phyloP scores from a whole-genome alignment of 2,329 filamentous ascomycete species.

The Monilinia aucupariae region DNA sequence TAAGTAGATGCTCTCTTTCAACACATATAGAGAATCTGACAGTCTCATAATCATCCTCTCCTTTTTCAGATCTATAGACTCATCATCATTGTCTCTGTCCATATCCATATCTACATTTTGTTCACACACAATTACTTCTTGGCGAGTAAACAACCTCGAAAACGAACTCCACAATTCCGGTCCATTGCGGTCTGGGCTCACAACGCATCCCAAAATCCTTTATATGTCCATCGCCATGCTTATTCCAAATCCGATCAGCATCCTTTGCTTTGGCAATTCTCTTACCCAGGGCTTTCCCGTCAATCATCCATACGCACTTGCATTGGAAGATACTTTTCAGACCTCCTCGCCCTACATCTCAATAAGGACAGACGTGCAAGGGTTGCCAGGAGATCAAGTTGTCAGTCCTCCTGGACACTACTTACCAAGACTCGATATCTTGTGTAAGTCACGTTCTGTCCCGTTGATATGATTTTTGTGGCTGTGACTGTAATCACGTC shows the following conservation, averaged over 20 bases:
- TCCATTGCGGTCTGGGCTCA: not conserved
- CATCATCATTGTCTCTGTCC: not conserved
- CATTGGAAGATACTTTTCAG: constrained; percentile 44
- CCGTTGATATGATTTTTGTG: not conserved
- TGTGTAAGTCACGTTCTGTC: constrained; percentile 35
- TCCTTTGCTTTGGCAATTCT: constrained; percentile 33
- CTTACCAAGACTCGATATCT: constrained; percentile 28
- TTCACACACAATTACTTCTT: not conserved
- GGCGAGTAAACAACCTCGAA: constrained; percentile 10
- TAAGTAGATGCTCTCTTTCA: no score
- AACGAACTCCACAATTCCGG: not conserved
- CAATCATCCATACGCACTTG: constrained; percentile 49
- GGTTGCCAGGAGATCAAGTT: constrained; percentile 48
- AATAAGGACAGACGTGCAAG: constrained; percentile 43
- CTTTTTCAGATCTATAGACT: not conserved
- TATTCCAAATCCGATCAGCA: constrained; percentile 22
- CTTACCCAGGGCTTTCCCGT: constrained; percentile 51
- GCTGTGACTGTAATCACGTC: not conserved
- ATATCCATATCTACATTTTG: not conserved
- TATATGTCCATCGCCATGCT: constrained; percentile 23
- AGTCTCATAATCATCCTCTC: not conserved
- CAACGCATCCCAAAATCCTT: not conserved
- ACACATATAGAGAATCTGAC: no score
- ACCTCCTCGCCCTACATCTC: constrained; percentile 42
- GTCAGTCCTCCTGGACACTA: constrained; percentile 31